Evolutionary conservation across 805 yeast genomes (phyloP).

Genomic region (Maudiozyma turicensis): DNA sequence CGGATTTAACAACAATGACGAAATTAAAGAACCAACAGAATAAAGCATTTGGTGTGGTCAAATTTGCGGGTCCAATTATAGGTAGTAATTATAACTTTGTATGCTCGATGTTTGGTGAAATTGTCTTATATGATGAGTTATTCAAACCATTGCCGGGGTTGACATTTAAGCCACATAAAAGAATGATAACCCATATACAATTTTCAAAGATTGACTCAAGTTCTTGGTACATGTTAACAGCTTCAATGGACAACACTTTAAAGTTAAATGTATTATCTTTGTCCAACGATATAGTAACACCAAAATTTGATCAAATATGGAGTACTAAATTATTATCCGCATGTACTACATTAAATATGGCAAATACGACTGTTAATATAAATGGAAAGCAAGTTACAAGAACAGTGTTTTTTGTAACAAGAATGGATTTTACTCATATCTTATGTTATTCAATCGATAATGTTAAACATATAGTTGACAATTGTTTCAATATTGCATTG

Average conservation of each 20-base stretch:
- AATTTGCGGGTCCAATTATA: conserved; percentile 15
- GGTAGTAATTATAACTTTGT: conserved; percentile 8
- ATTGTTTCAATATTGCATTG: conserved; percentile 42
- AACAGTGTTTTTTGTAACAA: conserved; percentile 44
- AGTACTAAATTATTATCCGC: conserved; percentile 35
- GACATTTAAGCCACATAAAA: conserved; percentile 29
- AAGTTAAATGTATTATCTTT: conserved; percentile 29
- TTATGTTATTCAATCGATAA: conserved; percentile 30
- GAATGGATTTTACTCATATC: conserved; percentile 50
- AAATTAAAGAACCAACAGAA: background rate
- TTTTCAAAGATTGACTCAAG: conserved; percentile 9
- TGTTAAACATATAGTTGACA: conserved; percentile 13
- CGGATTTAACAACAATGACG: background rate
- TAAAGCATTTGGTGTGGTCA: conserved; percentile 10
- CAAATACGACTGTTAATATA: conserved; percentile 4
- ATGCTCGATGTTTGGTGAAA: conserved; percentile 20
- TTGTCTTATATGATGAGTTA: conserved; percentile 8
- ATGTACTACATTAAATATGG: conserved; percentile 42
- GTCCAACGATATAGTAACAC: background rate
- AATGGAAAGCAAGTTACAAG: conserved; percentile 8
- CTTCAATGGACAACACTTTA: conserved; percentile 51
- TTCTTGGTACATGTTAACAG: conserved; percentile 36
- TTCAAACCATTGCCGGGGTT: background rate
- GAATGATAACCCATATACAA: conserved; percentile 32
- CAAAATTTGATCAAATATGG: conserved; percentile 10